These are phyloP conservation scores for Neopestalotiopsis clavispora DNA, from an alignment of 2,329 filamentous ascomycete genomes.

Conservation along the genomic window DNA sequence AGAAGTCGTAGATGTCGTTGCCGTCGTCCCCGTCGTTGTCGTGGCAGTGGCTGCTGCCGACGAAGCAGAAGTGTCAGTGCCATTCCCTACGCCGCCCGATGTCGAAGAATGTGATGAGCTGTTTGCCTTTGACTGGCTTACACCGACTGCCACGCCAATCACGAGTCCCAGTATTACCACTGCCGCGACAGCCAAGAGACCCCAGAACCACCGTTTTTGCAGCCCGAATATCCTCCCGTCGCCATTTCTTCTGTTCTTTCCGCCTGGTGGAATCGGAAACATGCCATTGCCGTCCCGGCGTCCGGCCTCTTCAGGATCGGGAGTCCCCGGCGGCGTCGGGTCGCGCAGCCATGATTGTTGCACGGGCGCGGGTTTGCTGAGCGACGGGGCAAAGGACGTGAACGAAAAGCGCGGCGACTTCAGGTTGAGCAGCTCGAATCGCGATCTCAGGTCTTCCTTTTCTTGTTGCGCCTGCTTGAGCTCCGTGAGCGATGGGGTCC, in stretches of 20 bases:
- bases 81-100: conserved; percentile 13
- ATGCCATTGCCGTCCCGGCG: conserved; percentile 1
- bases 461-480: neutral
- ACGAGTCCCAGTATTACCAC: conserved; percentile 36
- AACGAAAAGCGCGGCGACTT: conserved; percentile 13
- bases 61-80: neutral
- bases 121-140: conserved; percentile 37
- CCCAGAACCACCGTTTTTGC: conserved; percentile 40
- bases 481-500: neutral
- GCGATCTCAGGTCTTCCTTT: conserved; percentile 15
- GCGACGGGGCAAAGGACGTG: conserved; percentile 5
- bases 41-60: conserved; percentile 6
- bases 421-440: conserved; percentile 17
- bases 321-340: conserved; percentile 32
- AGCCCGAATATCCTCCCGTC: conserved; percentile 33
- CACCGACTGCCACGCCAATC: conserved; percentile 41
- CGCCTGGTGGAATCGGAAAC: conserved; percentile 18
- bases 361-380: conserved; percentile 4
- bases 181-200: conserved; percentile 33
- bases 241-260: conserved; percentile 21
- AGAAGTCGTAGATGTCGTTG: conserved; percentile 10
- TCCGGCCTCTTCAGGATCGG: conserved; percentile 19
- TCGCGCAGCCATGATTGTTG: conserved; percentile 35
- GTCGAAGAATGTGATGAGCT: conserved; percentile 11
- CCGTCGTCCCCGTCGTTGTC: conserved; percentile 7